A percentile compares a stretch with the other conserved stretches of the same genome.
Conservation (phyloP, 805 yeast species). For the Brettanomyces custersianus region DNA sequence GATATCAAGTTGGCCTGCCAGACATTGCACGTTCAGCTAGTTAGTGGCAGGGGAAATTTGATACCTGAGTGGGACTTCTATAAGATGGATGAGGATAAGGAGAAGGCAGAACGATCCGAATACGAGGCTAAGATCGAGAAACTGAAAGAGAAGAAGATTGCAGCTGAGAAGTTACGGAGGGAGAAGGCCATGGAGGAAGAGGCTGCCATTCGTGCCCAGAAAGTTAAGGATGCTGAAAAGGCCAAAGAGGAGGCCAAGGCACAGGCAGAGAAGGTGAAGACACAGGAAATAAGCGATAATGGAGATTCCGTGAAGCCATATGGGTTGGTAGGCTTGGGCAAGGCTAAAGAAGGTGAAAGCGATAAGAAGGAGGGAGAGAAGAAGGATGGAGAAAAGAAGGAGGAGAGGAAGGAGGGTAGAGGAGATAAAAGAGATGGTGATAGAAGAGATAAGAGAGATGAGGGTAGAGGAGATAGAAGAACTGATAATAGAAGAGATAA, state of each 20-base stretch:
- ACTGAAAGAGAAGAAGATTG: slow-evolving; percentile 10
- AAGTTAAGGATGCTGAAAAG: slow-evolving; percentile 5
- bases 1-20: slow-evolving; percentile 73
- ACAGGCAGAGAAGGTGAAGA: slow-evolving; percentile 3
- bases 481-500: background rate
- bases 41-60: slow-evolving; percentile 44
- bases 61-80: slow-evolving; percentile 50
- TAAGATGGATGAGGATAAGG: slow-evolving; percentile 36
- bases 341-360: slow-evolving; percentile 4
- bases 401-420: background rate
- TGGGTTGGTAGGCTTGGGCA: slow-evolving; percentile 21
- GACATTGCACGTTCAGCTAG: slow-evolving; percentile 60
- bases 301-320: slow-evolving; percentile 16
- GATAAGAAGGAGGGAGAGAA: background rate
- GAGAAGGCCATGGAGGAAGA: no score
- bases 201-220: no score
- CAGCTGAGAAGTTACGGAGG: slow-evolving; percentile 9
- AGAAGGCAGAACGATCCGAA: slow-evolving; percentile 19
- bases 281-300: background rate
- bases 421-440: background rate
- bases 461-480: background rate
- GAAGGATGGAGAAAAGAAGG: slow-evolving; percentile 1
- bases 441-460: background rate
- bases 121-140: slow-evolving; percentile 11
- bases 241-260: slow-evolving; percentile 4